Evolutionary conservation across 192 early-diverging fungal species (phyloP).

Genomic region (Backusella liffmaniae): DNA sequence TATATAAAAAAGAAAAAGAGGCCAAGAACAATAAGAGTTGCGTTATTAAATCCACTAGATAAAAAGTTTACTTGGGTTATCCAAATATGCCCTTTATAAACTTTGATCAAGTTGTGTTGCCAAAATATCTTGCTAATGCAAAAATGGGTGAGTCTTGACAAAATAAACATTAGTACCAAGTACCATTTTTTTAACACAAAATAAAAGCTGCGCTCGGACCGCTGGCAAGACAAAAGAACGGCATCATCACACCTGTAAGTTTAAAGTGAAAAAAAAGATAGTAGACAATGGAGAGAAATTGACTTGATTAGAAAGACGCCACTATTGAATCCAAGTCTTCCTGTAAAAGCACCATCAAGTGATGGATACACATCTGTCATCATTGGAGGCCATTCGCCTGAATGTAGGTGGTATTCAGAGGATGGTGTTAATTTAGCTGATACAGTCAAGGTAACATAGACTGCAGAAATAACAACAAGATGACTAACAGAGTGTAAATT

Average conservation of each 20-base stretch:
- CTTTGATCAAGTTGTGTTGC: conserved; percentile 34
- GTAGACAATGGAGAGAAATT: not conserved
- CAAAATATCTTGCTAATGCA: conserved; percentile 31
- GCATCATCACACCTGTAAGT: conserved; percentile 20
- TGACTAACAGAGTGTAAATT: not conserved
- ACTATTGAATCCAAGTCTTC: not conserved
- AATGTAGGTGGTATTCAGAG: conserved; percentile 38
- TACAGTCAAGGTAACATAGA: conserved; percentile 20
- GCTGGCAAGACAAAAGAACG: conserved; percentile 31
- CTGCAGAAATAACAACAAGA: not conserved
- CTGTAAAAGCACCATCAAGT: not conserved
- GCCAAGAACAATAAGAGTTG: not conserved
- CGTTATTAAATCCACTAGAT: no score
- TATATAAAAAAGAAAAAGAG: not conserved
- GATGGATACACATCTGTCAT: conserved; percentile 3
- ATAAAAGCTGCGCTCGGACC: conserved; percentile 27
- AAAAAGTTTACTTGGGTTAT: conserved; percentile 29
- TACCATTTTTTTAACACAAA: not conserved
- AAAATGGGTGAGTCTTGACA: conserved; percentile 26
- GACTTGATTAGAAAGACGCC: conserved; percentile 13
- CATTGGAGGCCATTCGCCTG: conserved; percentile 25
- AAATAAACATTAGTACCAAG: no score
- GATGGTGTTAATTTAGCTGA: conserved; percentile 28
- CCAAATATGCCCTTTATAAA: conserved; percentile 31
- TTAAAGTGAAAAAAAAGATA: not conserved